phyloP scores from a whole-genome alignment of 805 yeast species.

The Starmerella tilneyi region DNA sequence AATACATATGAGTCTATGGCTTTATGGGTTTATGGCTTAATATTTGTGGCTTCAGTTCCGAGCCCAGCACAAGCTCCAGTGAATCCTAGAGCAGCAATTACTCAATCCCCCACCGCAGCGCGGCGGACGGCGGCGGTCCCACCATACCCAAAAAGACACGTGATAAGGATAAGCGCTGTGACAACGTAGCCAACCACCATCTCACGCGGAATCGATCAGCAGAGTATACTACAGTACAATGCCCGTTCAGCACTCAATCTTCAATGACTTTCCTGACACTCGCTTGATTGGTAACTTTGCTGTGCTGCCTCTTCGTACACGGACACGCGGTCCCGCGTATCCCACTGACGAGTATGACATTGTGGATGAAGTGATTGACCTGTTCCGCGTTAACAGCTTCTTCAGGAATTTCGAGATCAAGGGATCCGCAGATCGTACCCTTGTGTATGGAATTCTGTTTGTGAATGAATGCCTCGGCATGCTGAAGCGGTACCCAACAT shows the following conservation, averaged over 20 bases:
- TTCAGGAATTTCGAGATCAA: conserved; percentile 95
- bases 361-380: conserved; percentile 79
- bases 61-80: no score
- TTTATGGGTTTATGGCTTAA: no score
- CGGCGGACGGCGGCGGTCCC: no score
- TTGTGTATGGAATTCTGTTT: conserved; percentile 87
- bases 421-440: conserved; percentile 84
- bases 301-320: conserved; percentile 74
- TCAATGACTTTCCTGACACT: conserved; percentile 25
- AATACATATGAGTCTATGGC: no score
- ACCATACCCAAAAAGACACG: no score
- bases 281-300: conserved; percentile 66
- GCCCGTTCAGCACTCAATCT: conserved; percentile 29
- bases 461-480: conserved; percentile 73
- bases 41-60: no score
- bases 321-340: conserved; percentile 83
- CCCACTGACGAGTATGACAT: conserved; percentile 76
- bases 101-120: no score
- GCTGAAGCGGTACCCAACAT: conserved; percentile 41
- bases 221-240: no score
- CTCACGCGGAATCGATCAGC: background rate
- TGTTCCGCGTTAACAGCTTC: conserved; percentile 91
- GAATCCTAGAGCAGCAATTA: no score
- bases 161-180: no score
- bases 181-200: background rate